Evolutionary conservation across 768 basidiomycete genomes (phyloP).

Genomic region (Sistotremastrum niveocremeum): DNA sequence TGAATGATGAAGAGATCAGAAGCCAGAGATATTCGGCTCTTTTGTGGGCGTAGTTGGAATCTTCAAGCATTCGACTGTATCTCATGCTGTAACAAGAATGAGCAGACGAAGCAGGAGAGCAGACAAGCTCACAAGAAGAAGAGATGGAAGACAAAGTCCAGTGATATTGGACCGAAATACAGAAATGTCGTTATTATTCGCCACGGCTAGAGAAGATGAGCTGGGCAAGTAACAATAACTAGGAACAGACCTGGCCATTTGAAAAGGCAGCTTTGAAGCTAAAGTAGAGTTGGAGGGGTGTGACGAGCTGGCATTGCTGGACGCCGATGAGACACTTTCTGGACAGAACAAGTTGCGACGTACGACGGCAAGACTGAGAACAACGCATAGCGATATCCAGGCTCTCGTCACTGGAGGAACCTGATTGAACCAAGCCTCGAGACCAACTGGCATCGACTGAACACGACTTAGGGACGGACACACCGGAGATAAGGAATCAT

Average conservation of each 20-base stretch:
- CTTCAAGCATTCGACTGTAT: conserved; percentile 93
- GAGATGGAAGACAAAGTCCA: conserved; percentile 93
- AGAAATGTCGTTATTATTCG: conserved; percentile 83
- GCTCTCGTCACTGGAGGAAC: conserved; percentile 84
- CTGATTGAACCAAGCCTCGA: conserved; percentile 84
- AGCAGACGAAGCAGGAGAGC: neutral
- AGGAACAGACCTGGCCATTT: conserved; percentile 54
- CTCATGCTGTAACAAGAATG: conserved; percentile 59
- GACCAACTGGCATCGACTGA: conserved; percentile 55
- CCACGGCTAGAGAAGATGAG: conserved; percentile 50
- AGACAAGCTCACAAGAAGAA: conserved; percentile 82
- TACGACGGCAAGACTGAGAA: conserved; percentile 78
- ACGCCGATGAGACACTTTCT: neutral
- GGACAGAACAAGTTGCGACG: conserved; percentile 20
- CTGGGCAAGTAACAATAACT: conserved; percentile 6
- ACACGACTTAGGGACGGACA: too few species aligned
- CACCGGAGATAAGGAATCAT: too few species aligned
- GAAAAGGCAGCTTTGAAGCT: conserved; percentile 76
- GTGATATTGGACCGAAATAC: conserved; percentile 86
- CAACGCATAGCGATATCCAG: conserved; percentile 71
- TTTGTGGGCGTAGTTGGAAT: conserved; percentile 84
- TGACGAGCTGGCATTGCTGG: conserved; percentile 87
- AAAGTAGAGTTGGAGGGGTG: conserved; percentile 86
- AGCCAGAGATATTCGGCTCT: conserved; percentile 96
- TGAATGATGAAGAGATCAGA: conserved; percentile 64